Conservation (phyloP, 2,329 filamentous ascomycete genomes). For the Drechslerella stenobrocha region DNA sequence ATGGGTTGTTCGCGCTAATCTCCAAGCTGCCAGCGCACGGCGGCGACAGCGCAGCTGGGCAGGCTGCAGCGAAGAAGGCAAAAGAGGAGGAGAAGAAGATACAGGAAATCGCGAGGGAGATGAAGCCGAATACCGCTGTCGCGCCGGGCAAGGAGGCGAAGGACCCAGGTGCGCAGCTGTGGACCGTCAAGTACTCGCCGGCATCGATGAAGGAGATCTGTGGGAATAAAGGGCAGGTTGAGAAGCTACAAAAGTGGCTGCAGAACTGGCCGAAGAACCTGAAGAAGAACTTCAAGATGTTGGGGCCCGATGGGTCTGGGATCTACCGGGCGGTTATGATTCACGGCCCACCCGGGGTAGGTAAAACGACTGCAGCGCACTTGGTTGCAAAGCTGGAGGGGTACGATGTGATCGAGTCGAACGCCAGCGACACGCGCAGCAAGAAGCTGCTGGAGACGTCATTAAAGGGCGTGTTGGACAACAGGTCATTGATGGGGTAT, state of each 20-base stretch:
- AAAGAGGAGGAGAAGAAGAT: constrained; percentile 82
- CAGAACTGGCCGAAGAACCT: constrained; percentile 77
- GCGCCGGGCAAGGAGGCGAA: constrained; percentile 56
- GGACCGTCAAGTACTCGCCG: constrained; percentile 95
- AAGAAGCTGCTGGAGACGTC: constrained; percentile 92
- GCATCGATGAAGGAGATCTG: constrained; percentile 84
- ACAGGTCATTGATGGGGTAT: constrained; percentile 86
- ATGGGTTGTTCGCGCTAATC: constrained; percentile 87
- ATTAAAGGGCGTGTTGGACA: constrained; percentile 87
- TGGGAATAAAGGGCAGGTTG: constrained; percentile 87
- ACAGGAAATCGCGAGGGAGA: constrained; percentile 75
- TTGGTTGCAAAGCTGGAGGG: constrained; percentile 89
- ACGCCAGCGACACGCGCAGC: constrained; percentile 92
- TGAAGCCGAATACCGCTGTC: constrained; percentile 63
- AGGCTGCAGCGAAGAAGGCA: constrained; percentile 80
- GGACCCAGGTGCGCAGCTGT: constrained; percentile 68
- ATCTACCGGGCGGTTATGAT: constrained; percentile 87
- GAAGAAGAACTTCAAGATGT: constrained; percentile 77
- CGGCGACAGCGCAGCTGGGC: constrained; percentile 82
- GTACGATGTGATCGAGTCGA: constrained; percentile 90
- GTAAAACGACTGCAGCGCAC: constrained; percentile 96
- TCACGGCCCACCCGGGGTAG: constrained; percentile 91
- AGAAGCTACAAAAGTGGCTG: constrained; percentile 87
- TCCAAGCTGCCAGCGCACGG: constrained; percentile 78
- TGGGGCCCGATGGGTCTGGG: constrained; percentile 82